Evolutionary conservation across 176 grass and related monocot species (phyloP).

Genomic region (Hordeum vulgare): MorexV3_pseudomolecules_assembly NC_058518.1:387550417-387550916

Average conservation of each 20-base stretch:
- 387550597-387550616: neutral
- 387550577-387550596: neutral
- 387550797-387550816: neutral
- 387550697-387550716: neutral
- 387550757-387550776: neutral
- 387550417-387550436: neutral
- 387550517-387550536: no score
- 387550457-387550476: neutral
- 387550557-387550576: neutral
- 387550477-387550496: no score
- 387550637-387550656: neutral
- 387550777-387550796: neutral
- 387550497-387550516: neutral
- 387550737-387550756: neutral
- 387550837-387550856: neutral
- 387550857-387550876: neutral
- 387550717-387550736: neutral
- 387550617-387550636: neutral
- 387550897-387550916: neutral
- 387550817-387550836: neutral
- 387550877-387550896: neutral
- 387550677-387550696: neutral
- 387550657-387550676: neutral
- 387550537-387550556: neutral
- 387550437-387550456: neutral